Evolutionary conservation across 495 filamentous ascomycete genomes (phyloP), one percentile per base, ranked within the genome.

Genomic region (Talaromyces ruber): DNA sequence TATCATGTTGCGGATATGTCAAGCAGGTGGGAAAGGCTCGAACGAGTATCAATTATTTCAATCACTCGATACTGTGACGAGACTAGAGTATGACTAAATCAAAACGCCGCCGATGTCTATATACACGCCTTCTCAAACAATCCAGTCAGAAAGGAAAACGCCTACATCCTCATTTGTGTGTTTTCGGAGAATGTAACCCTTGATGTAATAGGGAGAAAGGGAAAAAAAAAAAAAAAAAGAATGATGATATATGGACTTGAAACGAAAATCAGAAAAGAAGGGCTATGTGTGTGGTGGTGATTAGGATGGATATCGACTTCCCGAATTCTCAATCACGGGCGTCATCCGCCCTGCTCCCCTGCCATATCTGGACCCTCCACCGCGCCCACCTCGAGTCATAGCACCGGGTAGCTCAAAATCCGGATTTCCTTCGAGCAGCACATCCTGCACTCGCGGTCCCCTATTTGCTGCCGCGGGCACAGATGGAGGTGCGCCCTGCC

Each of bases 371-470:
- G 43, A 21, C 7, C 51, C 61, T 55, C 58, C 63, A 32, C 64
- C 64, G 3, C 68, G 70, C 32, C 65, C 61, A 51, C 64, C 68
- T 34, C 54, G 16, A 45, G 56, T 22, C 22, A 28, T 28, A 1
- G 26, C 68, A 64, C 64, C 71, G 37, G 64, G 65, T 28, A 92
- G 64, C 65, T 86, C 78, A 73, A 93, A 95, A 66, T 93, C 89
- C 4, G 89, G 89, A 68, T 92, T 91, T 54, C 81, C 84, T 57
- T 79, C 81, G 54, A 93, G 74, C 28, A 91, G 65, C 47, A 87
- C 71, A 66, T 91, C 83, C 62, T 80, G 75, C 65, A 74, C 76
- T 64, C 78, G 73, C 64, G 79, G 68, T 30, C 43, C 37, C 9
- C 37, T 22, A 24, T 57, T 69, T 66, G 62, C 50, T 3, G 59